Percentiles rank a stretch among this genome's conserved stretches.
Conservation (phyloP, 2,329 filamentous ascomycete species). For the Colletotrichum liriopes region DNA sequence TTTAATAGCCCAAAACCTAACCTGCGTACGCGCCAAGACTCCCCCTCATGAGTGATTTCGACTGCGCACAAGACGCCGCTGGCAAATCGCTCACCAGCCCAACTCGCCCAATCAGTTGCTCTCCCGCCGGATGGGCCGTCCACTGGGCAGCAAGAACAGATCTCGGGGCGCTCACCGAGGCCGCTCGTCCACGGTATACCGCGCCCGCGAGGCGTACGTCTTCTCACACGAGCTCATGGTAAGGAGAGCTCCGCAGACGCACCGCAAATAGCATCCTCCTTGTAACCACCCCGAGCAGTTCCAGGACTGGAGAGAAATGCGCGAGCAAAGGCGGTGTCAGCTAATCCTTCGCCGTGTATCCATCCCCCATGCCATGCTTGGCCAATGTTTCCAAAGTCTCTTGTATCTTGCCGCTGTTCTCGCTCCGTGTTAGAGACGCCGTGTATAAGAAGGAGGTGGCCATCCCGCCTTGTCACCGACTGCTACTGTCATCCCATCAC, state of each 20-base stretch:
- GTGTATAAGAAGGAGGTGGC: constrained; percentile 29
- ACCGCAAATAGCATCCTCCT: constrained; percentile 32
- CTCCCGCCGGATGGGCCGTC: neutral
- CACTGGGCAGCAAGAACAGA: neutral
- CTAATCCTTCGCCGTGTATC: neutral
- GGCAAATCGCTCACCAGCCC: neutral
- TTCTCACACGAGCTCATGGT: neutral
- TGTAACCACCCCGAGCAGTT: constrained; percentile 11
- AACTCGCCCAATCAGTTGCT: neutral
- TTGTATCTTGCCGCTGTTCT: neutral
- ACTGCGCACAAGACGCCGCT: neutral
- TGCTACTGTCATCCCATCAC: constrained; percentile 21
- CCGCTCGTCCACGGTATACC: neutral
- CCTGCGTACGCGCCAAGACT: constrained; percentile 30
- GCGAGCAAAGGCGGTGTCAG: neutral
- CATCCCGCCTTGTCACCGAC: constrained; percentile 13
- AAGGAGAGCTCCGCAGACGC: neutral
- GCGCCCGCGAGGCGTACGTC: too few species aligned
- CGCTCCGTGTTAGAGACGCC: neutral
- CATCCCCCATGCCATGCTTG: neutral
- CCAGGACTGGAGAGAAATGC: neutral
- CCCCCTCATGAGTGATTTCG: neutral
- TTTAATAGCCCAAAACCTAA: constrained; percentile 39
- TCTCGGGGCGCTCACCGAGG: neutral
- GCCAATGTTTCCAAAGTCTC: constrained; percentile 19